phyloP scores from a whole-genome alignment of 306 rosid genomes.

The Vigna reflexopilosa region DNA sequence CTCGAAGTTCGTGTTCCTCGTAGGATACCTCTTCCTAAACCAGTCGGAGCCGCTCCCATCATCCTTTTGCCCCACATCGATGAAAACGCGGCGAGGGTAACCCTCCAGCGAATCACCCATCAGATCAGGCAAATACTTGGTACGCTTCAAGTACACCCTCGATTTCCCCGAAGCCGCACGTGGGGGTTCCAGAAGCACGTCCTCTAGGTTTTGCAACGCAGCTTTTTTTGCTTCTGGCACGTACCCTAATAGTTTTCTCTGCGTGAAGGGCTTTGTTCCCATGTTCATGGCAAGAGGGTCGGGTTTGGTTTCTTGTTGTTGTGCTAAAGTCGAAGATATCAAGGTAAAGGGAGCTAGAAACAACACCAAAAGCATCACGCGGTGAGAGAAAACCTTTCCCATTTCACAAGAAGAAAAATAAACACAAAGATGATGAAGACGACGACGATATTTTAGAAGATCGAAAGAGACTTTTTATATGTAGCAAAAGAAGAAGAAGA shows the following conservation, averaged over 20 bases:
- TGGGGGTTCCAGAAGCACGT: constrained; percentile 85
- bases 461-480: background rate
- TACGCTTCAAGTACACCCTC: constrained; percentile 60
- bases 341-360: constrained; percentile 50
- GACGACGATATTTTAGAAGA: background rate
- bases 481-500: background rate
- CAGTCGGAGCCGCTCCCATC: constrained; percentile 59
- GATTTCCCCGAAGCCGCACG: constrained; percentile 69
- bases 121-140: constrained; percentile 73
- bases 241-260: constrained; percentile 49
- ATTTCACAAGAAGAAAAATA: constrained; percentile 24
- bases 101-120: constrained; percentile 80
- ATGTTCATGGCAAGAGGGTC: background rate
- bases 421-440: background rate
- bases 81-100: constrained; percentile 75
- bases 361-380: constrained; percentile 51
- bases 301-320: background rate
- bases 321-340: constrained; percentile 24
- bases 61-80: constrained; percentile 68
- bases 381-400: constrained; percentile 45
- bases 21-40: constrained; percentile 69
- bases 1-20: constrained; percentile 82
- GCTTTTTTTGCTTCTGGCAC: constrained; percentile 64
- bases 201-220: constrained; percentile 74
- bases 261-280: constrained; percentile 4